Evolutionary conservation across 129 eudicot genomes (phyloP), one percentile per base, ranked within the genome.

Genomic region (Lactuca saligna): DNA sequence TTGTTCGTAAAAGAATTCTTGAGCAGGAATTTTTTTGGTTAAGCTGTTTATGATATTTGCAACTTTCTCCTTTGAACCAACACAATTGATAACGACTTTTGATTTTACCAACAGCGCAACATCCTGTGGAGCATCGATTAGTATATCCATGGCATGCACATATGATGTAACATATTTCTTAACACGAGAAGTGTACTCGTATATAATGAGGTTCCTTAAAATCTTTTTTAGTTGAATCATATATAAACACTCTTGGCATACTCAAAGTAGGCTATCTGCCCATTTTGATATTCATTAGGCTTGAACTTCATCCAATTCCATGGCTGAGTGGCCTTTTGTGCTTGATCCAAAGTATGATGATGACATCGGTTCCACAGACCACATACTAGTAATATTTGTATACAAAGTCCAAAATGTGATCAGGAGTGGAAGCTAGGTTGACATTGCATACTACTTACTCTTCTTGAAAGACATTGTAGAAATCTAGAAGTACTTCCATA

Each of bases 331-430:
- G 29, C 7, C 3, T 17, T 14, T 51, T 67, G 29, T 32, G 25
- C 48, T 42, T 42, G 15, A 42, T 8, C n/a, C 9, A 4, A 3
- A 20, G 20, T 20, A 9, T 8, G 25, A 5, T 12, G 12, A 29
- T 17, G 17, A 4, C 56, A 20, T 46, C 13, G 20, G 20, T 20
- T 20, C 20, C 20, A 20, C 20, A 20, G 20, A 0, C 17, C 12
- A 4, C 13, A 32, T 41, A 61, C 61, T 17, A n/a, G 39, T 8
- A 39, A 8, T 39, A 57, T 20, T 38, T 42, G 44, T 70, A 66
- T 2, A 70, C 13, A 70, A 39, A 25, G 17, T 56, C 66, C 46
- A 70, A 66, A 38, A 70, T 31, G n/a, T 70, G 75, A 70, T 37
- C 65, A 41, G 6, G 65, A 57, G 5, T 15, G 38, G 13, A 35